These are phyloP conservation scores for Leishmania guyanensis DNA, from an alignment of 208 protist species.

Conservation along the genomic window DNA sequence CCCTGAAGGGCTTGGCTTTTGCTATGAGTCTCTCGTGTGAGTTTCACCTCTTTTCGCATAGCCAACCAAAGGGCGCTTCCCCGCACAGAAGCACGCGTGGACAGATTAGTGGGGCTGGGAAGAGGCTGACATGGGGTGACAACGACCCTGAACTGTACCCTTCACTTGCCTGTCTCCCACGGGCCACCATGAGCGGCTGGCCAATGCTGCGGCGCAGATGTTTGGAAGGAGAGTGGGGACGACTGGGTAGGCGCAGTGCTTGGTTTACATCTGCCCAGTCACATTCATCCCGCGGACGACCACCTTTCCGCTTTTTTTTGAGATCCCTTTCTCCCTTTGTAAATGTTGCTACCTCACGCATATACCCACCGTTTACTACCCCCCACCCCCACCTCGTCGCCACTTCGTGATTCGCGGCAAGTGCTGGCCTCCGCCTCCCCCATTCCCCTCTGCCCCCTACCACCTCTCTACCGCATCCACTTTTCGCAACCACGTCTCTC, in stretches of 20 bases:
- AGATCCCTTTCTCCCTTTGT: neutral
- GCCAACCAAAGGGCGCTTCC: no score
- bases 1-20: no score
- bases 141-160: no score
- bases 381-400: conserved; percentile 6
- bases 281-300: neutral
- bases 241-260: neutral
- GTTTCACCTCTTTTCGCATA: no score
- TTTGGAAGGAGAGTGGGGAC: neutral
- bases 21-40: no score
- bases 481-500: neutral
- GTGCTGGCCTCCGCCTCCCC: neutral
- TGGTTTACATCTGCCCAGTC: neutral
- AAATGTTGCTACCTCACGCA: neutral
- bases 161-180: no score
- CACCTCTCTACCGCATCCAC: neutral
- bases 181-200: no score
- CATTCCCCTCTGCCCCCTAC: neutral
- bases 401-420: neutral
- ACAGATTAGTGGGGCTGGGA: no score
- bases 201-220: no score
- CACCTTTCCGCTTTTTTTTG: neutral
- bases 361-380: neutral
- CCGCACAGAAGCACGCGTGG: no score
- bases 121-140: no score